Evolutionary conservation across 352 stramenopile genomes (phyloP).

Genomic region (Aphanomyces cochlioides): DNA sequence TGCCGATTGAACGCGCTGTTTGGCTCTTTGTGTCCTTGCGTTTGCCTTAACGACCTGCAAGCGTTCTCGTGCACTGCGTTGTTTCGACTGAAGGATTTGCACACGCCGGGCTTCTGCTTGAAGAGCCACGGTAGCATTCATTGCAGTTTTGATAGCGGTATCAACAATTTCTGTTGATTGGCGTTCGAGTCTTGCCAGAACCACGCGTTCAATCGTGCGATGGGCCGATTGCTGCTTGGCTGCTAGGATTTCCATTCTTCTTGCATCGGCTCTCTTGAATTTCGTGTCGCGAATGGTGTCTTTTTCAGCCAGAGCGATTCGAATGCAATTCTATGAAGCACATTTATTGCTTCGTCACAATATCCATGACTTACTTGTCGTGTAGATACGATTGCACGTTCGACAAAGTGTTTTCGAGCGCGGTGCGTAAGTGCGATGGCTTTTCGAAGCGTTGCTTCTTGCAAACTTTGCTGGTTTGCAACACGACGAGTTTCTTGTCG

Average conservation of each 20-base stretch:
- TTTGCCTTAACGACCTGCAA: background rate
- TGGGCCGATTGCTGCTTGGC: conserved; percentile 20
- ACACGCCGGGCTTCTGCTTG: conserved; percentile 16
- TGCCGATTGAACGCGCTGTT: background rate
- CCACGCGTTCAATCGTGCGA: conserved; percentile 19
- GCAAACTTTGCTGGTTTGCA: background rate
- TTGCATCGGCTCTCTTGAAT: background rate
- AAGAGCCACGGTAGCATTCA: conserved; percentile 9
- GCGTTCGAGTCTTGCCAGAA: conserved; percentile 7
- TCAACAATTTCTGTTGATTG: conserved; percentile 22
- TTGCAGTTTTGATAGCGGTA: conserved; percentile 15
- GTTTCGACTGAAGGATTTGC: background rate
- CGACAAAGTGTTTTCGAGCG: conserved; percentile 10
- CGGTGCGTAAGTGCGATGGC: conserved; percentile 12
- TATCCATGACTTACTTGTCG: background rate
- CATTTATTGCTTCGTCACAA: background rate
- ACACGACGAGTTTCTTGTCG: background rate
- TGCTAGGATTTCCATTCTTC: background rate
- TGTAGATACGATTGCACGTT: conserved; percentile 14
- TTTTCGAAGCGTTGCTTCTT: background rate
- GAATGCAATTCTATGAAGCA: conserved; percentile 18
- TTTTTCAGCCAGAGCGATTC: background rate
- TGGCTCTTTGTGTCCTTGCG: conserved; percentile 3
- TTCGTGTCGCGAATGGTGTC: background rate
- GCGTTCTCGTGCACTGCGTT: background rate